A percentile compares a stretch with the other conserved stretches of the same genome.
Conservation (phyloP, 2,329 filamentous ascomycete species). For the Phialophora chinensis region DNA sequence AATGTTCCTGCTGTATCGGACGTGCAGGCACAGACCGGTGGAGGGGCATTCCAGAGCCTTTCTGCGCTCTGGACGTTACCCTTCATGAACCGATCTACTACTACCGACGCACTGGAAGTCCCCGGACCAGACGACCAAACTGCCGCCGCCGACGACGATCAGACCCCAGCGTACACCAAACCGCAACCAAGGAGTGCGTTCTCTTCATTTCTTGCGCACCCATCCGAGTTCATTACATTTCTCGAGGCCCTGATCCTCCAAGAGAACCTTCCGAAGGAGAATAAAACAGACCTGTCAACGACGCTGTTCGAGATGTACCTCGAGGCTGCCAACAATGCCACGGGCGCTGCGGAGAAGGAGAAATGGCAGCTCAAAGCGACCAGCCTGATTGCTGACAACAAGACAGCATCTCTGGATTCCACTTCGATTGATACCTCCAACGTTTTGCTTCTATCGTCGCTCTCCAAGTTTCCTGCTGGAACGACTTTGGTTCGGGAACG, state of each 20-base stretch:
- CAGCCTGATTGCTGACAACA: conserved; percentile 78
- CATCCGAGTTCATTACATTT: conserved; percentile 89
- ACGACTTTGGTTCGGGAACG: conserved; percentile 93
- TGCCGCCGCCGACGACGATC: conserved; percentile 37
- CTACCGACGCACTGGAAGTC: conserved; percentile 56
- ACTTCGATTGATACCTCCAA: conserved; percentile 89
- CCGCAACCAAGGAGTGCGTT: conserved; percentile 89
- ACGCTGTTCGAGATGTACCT: conserved; percentile 98
- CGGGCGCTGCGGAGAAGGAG: conserved; percentile 66
- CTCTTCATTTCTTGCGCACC: conserved; percentile 93
- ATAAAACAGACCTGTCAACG: conserved; percentile 87
- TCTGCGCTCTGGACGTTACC: conserved; percentile 82
- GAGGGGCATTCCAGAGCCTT: conserved; percentile 82
- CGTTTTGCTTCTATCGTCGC: conserved; percentile 86
- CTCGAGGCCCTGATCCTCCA: conserved; percentile 84
- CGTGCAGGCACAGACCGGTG: conserved; percentile 60
- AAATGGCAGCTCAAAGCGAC: conserved; percentile 93
- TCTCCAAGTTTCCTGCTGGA: conserved; percentile 87
- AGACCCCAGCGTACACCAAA: conserved; percentile 68
- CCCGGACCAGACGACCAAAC: conserved; percentile 50
- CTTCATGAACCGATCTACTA: conserved; percentile 73
- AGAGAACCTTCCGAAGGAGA: conserved; percentile 70
- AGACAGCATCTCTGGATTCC: conserved; percentile 39
- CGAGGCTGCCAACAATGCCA: conserved; percentile 80
- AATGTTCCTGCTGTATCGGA: conserved; percentile 61